Conservation (phyloP, 1,284 basidiomycete genomes). For the Cutaneotrichosporon dermatis region DNA sequence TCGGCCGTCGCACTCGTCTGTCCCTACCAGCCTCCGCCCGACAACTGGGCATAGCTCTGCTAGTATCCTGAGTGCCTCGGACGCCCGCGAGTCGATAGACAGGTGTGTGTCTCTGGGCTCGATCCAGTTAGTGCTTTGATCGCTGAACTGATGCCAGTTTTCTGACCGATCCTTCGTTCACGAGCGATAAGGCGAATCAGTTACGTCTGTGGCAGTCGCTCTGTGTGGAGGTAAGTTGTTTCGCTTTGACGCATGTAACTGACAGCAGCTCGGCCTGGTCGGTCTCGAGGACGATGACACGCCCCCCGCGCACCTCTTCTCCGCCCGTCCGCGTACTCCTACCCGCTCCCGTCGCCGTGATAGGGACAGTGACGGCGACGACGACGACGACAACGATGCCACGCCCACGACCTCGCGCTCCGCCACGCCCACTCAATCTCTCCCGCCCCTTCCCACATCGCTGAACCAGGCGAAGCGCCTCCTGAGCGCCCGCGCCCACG, state of each 20-base stretch:
- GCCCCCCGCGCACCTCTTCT: background rate
- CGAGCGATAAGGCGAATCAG: slow-evolving; percentile 33
- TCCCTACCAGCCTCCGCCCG: background rate
- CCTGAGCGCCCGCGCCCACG: slow-evolving; percentile 32
- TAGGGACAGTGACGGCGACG: background rate
- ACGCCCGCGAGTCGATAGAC: slow-evolving; percentile 10
- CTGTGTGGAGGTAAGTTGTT: slow-evolving; percentile 38
- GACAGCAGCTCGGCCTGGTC: slow-evolving; percentile 28
- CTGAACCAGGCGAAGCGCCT: slow-evolving; percentile 29
- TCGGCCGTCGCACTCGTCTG: background rate
- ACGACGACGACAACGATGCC: background rate
- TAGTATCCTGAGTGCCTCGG: slow-evolving; percentile 6
- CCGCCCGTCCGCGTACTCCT: background rate
- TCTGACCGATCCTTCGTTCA: slow-evolving; percentile 18
- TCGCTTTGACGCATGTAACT: background rate
- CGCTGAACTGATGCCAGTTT: slow-evolving; percentile 9
- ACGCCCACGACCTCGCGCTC: slow-evolving; percentile 9
- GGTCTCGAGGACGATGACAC: slow-evolving; percentile 5
- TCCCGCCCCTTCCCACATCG: slow-evolving; percentile 27
- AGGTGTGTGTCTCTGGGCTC: slow-evolving; percentile 1
- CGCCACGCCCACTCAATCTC: slow-evolving; percentile 10
- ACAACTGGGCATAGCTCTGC: background rate
- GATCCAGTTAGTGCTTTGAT: background rate
- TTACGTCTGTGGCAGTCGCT: slow-evolving; percentile 44
- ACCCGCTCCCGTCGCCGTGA: too few species aligned